phyloP scores from a whole-genome alignment of 768 basidiomycete genomes.

The Mycena latifolia region DNA sequence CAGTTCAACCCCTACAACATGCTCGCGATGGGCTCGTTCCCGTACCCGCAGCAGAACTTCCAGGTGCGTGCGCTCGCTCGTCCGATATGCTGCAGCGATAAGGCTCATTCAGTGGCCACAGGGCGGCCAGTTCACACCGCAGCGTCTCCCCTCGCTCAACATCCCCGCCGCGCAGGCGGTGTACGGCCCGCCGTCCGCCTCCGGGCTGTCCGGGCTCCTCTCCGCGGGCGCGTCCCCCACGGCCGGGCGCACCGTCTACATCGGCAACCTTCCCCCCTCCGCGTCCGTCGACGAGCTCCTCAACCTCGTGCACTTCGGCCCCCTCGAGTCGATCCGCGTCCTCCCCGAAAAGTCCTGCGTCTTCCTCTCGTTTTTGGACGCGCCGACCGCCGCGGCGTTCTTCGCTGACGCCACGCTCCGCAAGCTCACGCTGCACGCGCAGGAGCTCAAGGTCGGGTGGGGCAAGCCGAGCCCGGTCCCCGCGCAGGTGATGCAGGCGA shows the following conservation, averaged over 20 bases:
- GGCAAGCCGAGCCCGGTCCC: slow-evolving; percentile 95
- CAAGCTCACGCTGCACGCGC: slow-evolving; percentile 92
- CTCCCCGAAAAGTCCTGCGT: slow-evolving; percentile 98
- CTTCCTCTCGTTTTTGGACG: slow-evolving; percentile 98
- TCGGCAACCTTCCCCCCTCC: slow-evolving; percentile 95
- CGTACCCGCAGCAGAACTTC: slow-evolving; percentile 52
- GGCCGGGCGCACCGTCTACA: slow-evolving; percentile 91
- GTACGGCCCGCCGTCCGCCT: slow-evolving; percentile 70
- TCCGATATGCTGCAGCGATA: too few relatives aligned
- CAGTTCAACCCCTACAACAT: slow-evolving; percentile 80
- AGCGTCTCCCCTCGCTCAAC: slow-evolving; percentile 75
- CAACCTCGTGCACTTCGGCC: slow-evolving; percentile 97
- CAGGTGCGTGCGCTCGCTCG: slow-evolving; percentile 43
- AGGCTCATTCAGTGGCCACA: not conserved
- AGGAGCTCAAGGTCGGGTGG: slow-evolving; percentile 99
- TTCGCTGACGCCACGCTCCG: slow-evolving; percentile 97
- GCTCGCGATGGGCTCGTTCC: slow-evolving; percentile 74
- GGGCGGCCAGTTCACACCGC: slow-evolving; percentile 40
- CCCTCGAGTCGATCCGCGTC: slow-evolving; percentile 94
- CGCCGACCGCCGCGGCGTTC: slow-evolving; percentile 93
- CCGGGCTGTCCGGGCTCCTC: slow-evolving; percentile 79
- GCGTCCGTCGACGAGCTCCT: slow-evolving; percentile 95
- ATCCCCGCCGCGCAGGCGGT: slow-evolving; percentile 80
- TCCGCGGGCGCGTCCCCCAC: slow-evolving; percentile 69
- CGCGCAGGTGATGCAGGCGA: slow-evolving; percentile 79